Evolutionary conservation across 495 filamentous ascomycete genomes (phyloP), one percentile per base, ranked within the genome.

Genomic region (Penicillium riverlandense): DNA sequence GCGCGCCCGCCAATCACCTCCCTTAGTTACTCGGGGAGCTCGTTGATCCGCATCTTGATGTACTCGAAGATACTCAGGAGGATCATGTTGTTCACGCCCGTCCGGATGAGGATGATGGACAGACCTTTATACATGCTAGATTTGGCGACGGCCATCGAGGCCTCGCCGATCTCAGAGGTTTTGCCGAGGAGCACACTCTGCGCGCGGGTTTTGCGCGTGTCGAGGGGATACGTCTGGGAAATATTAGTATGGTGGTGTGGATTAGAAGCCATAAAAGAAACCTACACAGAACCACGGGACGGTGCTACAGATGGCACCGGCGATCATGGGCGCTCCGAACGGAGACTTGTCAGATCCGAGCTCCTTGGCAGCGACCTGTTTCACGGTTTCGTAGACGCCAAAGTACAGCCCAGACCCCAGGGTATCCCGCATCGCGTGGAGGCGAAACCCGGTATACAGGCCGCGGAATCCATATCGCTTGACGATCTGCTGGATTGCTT

Each of bases 371-470:
- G 90, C 77, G 35, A 92, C 56, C 61, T 95, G 86, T 64, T 96
- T 96, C 44, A 81, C 80, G 49, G 83, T 87, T 58, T 96, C 90
- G 58, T 96, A 96, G 48, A 89, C 86, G 44, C 83, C 81, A 56
- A 96, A 96, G 61, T 96, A 96, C 43, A 95, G 82, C 2, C 77
- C 88, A 2, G 90, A 92, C 16, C 90, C 90, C 38, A 95, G 74
- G 0, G 87, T 92, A 58, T 96, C 90, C 37, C 90, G 80, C 58
- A 94, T 78, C 76, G 63, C 63, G 48, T 96, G 90, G 33, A 94
- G 69, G 49, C 79, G 77, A 63, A 92, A 88, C 12, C 90, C 90
- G 4, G 86, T 89, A 62, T 95, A 96, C 44, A 96, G 69, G 5
- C 90, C 90, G 29, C 71, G 61, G 42, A 88, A 66, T 27, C 90